Percentiles rank a stretch among this genome's conserved stretches.
phyloP scores from a whole-genome alignment of 2,329 filamentous ascomycete genomes.

The Elsinoe batatas region DNA sequence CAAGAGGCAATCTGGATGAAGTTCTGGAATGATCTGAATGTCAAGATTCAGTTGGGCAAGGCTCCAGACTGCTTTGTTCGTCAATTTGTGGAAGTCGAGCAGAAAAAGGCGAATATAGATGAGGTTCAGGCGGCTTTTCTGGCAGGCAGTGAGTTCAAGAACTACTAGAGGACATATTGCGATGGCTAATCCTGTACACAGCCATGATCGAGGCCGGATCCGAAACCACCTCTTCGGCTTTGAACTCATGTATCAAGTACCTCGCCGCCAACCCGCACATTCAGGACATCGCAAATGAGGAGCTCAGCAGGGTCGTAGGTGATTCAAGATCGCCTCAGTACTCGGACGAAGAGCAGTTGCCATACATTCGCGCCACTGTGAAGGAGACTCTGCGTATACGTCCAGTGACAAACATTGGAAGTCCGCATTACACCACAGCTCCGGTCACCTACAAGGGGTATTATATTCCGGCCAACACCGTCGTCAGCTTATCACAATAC shows the following conservation, averaged over 20 bases:
- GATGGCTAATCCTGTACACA: not conserved
- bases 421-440: conserved; percentile 21
- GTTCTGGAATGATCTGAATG: conserved; percentile 23
- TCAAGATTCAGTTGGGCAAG: conserved; percentile 25
- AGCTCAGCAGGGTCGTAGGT: conserved; percentile 25
- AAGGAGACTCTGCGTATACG: conserved; percentile 28
- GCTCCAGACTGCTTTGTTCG: conserved; percentile 30
- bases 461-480: conserved; percentile 26
- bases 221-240: conserved; percentile 30
- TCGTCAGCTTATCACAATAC: conserved; percentile 19
- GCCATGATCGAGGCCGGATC: conserved; percentile 32
- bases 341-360: conserved; percentile 24
- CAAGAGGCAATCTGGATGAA: conserved; percentile 28
- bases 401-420: conserved; percentile 19
- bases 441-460: conserved; percentile 26
- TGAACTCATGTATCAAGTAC: conserved; percentile 27
- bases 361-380: conserved; percentile 26
- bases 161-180: not conserved
- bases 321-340: conserved; percentile 22
- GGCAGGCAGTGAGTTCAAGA: conserved; percentile 20
- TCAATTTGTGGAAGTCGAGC: conserved; percentile 26
- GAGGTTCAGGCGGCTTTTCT: conserved; percentile 29
- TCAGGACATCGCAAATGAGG: conserved; percentile 23
- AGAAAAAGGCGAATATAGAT: conserved; percentile 30
- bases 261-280: conserved; percentile 24